Evolutionary conservation across 2,329 filamentous ascomycete genomes (phyloP).

Genomic region (Botrytis porri): DNA sequence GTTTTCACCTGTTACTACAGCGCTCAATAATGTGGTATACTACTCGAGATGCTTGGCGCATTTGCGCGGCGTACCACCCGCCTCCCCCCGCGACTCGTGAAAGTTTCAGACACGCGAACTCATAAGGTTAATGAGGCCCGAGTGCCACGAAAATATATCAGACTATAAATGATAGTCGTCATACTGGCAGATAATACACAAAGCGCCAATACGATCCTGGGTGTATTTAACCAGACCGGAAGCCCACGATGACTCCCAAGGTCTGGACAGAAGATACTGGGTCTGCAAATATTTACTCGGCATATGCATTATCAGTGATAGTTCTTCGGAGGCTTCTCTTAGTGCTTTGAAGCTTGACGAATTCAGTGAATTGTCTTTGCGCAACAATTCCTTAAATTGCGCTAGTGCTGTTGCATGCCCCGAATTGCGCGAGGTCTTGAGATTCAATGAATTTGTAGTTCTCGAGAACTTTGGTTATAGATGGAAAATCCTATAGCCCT

Average conservation of each 20-base stretch:
- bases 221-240: neutral
- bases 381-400: too few species aligned
- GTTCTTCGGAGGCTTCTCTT: too few species aligned
- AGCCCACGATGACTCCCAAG: neutral
- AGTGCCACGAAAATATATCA: neutral
- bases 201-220: neutral
- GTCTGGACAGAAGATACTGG: neutral
- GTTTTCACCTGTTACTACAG: neutral
- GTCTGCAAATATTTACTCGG: neutral
- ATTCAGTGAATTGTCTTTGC: too few species aligned
- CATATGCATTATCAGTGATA: neutral
- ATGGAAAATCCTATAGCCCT: too few species aligned
- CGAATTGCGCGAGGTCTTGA: too few species aligned
- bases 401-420: too few species aligned
- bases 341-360: too few species aligned
- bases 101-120: neutral
- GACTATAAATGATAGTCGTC: neutral
- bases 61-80: neutral
- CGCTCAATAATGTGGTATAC: neutral
- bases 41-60: neutral
- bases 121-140: neutral
- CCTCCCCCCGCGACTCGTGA: neutral
- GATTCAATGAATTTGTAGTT: too few species aligned
- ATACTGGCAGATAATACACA: neutral
- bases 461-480: too few species aligned